Evolutionary conservation across 768 basidiomycete genomes (phyloP), one percentile per base, ranked within the genome.

Genomic region (Leccinum pellstonianum): DNA sequence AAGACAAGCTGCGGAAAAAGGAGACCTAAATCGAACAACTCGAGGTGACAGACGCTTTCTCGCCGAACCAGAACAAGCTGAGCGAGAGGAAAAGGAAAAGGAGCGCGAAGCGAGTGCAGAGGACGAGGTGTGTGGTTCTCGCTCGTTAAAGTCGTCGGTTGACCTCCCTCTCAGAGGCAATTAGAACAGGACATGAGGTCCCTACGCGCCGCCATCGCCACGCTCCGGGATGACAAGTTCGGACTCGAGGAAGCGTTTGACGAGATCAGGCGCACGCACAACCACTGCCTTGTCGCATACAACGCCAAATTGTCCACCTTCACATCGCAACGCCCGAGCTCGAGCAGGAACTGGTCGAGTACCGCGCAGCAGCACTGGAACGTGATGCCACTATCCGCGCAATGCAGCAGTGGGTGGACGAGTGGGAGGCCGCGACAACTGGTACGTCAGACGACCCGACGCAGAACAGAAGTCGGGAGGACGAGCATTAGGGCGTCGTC

Each of bases 11-110:
- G 4, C 78, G 86, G 41, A 86, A 91, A 72, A 84, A 82, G 68
- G 86, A 90, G 3, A 63, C 79, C 1, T 69, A 75, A 23, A 80
- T 92, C 29, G 88, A 89, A 48, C 75, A 83, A 48, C 77, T 93
- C 8, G 88, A 91, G 66, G 76, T 17, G 91, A 93, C 67, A 76
- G 90, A 38, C 76, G 87, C 17, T 90, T 80, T 77, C 79, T 91
- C 54, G 76, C 86, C 0, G 88, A 91, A 62, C 73, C 86, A 4
- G 90, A 92, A 69, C 77, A 80, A 52, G 83, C 86, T 38, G 88
- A 90, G 61, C 76, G 83, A 27, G 83, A 85, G 60, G 87, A 86
- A 71, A 88, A 83, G 70, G 86, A 90, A 58, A 70, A 70, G 10
- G 83, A 89, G 57, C 76, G 81, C 15, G 70, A 67, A 3, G 80